Percentiles rank a stretch among this genome's conserved stretches.
These are phyloP conservation scores for Gardenia jasminoides DNA, from an alignment of 257 asterid genomes.

Conservation along the genomic window DNA sequence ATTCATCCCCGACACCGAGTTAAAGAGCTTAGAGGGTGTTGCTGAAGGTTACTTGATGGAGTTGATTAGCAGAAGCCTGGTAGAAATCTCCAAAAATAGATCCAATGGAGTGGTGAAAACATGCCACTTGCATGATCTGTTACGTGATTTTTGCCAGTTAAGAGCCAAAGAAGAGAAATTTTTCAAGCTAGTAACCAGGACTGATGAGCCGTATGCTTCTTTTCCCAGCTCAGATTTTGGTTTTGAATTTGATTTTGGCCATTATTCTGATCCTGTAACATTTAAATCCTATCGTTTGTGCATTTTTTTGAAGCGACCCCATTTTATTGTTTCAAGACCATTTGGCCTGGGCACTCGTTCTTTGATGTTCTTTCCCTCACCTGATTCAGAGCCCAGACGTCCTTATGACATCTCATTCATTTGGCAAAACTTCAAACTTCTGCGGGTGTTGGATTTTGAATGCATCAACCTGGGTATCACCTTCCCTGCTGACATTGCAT, in stretches of 20 bases:
- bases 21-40: too few species aligned
- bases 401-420: conserved; percentile 9
- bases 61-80: too few species aligned
- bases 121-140: too few species aligned
- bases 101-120: too few species aligned
- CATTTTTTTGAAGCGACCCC: background rate
- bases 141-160: background rate
- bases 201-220: conserved; percentile 5
- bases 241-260: background rate
- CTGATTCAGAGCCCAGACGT: background rate
- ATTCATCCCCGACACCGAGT: too few species aligned
- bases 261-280: background rate
- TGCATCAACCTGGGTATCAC: background rate
- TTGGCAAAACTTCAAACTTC: background rate
- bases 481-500: conserved; percentile 3
- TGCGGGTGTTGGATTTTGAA: conserved; percentile 9
- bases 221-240: background rate
- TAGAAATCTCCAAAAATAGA: too few species aligned
- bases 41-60: too few species aligned
- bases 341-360: background rate
- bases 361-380: background rate
- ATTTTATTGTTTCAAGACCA: conserved; percentile 6
- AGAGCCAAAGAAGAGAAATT: conserved; percentile 1
- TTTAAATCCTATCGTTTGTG: background rate
- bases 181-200: background rate